Base-by-base conservation (phyloP, 106 monocot species). In the Acorus gramineus region DNA sequence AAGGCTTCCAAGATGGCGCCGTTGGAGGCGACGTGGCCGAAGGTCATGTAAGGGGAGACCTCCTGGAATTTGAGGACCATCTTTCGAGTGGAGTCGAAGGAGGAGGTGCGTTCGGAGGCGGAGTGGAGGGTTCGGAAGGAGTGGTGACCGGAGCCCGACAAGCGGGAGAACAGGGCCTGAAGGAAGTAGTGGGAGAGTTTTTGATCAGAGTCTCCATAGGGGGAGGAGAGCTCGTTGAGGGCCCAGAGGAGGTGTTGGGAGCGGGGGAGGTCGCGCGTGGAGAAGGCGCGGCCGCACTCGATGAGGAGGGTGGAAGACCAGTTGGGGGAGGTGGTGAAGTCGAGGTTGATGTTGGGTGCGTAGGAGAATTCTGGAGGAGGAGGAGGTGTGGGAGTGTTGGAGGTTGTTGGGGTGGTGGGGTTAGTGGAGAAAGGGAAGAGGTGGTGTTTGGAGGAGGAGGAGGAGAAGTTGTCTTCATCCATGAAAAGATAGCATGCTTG, bases 381-480 rank as follows among this genome's bases (percentile, higher is more conserved):
- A 59, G 28, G 59, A 12, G 28, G 59, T 13, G 11, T 13, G 28
- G 11, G 28, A 12, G 59, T 13, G 28, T 10, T 10, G 28, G 59
- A 59, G 28, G 59, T 10, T 6, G 59, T 10, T 10, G 59, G 28
- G 59, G 59, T 10, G 59, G 59, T 10, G 59, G 59, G 13, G 59
- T 0, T 10, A 6, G 13, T 6, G 59, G 28, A 59, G 59, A 59
- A 59, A 12, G 28, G 28, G 59, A 59, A 12, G 59, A 9, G 28
- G 59, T 10, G 28, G 59, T 10, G 28, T 7, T 6, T 10, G 59
- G 5, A 12, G 59, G 6, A 9, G 59, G 28, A 9, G 59, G 28
- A 9, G 59, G 28, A 85, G 71, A 64, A 80, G 67, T 68, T 67
- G 80, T 85, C 85, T 75, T 80, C 82, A 83, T 87, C 86, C 86